A percentile compares a stretch with the other conserved stretches of the same genome.
Conservation (phyloP, 202 grass and related monocot genomes). For the Carex arenaria region DNA sequence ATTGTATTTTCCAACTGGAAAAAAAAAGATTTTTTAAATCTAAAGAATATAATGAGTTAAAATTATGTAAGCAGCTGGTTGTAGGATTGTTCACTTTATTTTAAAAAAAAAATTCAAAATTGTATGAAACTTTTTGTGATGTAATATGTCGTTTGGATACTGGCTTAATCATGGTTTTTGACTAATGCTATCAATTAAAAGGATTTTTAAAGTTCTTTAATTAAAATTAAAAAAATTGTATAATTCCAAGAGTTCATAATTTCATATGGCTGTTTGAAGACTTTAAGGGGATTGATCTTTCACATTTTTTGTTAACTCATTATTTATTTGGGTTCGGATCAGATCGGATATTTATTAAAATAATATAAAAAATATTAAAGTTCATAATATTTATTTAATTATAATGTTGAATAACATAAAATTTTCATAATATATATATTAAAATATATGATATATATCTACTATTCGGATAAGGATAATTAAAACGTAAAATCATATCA, state of each 20-base stretch:
- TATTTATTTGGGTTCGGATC: no score
- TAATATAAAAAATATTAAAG: no score
- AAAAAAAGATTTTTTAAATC: neutral
- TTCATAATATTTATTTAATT: no score
- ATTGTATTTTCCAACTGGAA: no score
- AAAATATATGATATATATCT: no score
- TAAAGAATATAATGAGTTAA: neutral
- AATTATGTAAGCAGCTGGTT: neutral
- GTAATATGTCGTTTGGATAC: neutral
- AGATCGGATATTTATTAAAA: no score
- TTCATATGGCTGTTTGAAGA: neutral
- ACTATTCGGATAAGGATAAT: no score
- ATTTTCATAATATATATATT: no score
- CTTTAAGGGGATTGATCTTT: neutral
- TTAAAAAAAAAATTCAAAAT: neutral
- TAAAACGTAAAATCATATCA: no score
- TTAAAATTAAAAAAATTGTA: neutral
- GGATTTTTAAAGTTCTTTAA: no score
- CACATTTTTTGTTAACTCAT: neutral
- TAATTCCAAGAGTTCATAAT: neutral
- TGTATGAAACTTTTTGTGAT: neutral
- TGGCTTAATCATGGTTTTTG: neutral
- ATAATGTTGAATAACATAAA: no score
- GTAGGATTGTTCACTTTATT: neutral
- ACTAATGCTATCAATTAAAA: neutral